Evolutionary conservation across 129 eudicot species (phyloP).

Genomic region (Centrapalus pauciflorus): DNA sequence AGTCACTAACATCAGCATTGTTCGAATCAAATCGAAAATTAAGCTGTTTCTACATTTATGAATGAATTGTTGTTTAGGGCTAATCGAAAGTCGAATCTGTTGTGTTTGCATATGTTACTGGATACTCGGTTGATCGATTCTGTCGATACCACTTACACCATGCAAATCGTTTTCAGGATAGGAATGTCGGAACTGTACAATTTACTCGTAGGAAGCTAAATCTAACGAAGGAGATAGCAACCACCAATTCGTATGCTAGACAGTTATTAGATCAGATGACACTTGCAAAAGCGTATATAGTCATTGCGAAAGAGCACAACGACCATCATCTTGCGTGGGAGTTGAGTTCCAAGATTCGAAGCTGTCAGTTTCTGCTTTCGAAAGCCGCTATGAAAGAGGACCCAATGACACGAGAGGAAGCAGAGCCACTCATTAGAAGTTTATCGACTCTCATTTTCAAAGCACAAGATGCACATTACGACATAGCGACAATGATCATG

Average conservation of each 20-base stretch:
- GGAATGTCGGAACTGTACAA: slow-evolving; percentile 21
- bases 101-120: no score
- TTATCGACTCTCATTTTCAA: slow-evolving; percentile 65
- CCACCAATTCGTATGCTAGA: slow-evolving; percentile 53
- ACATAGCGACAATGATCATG: slow-evolving; percentile 82
- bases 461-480: slow-evolving; percentile 90
- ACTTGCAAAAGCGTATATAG: slow-evolving; percentile 71
- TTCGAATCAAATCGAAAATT: no score
- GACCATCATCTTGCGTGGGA: slow-evolving; percentile 84
- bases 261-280: slow-evolving; percentile 78
- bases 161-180: slow-evolving; percentile 48
- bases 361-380: slow-evolving; percentile 64
- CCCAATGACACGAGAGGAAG: slow-evolving; percentile 63
- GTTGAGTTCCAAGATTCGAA: slow-evolving; percentile 60
- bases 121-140: no score
- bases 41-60: no score
- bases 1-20: neutral
- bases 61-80: no score
- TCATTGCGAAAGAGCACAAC: slow-evolving; percentile 76
- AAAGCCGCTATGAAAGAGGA: slow-evolving; percentile 74
- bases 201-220: slow-evolving; percentile 26
- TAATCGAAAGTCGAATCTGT: no score
- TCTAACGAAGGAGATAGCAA: slow-evolving; percentile 38
- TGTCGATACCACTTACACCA: no score
- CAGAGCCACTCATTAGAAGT: slow-evolving; percentile 62